Percentiles rank a stretch among this genome's conserved stretches.
phyloP scores from a whole-genome alignment of 768 basidiomycete species.

The Collybia nuda region DNA sequence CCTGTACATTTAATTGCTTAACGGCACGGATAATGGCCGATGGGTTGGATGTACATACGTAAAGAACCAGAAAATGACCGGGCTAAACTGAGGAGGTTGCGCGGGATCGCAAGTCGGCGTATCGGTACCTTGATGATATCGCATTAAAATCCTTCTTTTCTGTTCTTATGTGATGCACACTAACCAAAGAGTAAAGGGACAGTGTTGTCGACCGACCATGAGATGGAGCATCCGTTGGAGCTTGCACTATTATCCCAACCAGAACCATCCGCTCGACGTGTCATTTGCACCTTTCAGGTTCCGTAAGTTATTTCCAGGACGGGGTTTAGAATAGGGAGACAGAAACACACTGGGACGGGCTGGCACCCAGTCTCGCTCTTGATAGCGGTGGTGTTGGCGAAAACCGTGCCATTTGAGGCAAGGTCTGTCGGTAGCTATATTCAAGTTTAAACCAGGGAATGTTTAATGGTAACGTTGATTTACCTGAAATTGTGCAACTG shows the following conservation, averaged over 20 bases:
- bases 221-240: slow-evolving; percentile 38
- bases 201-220: slow-evolving; percentile 38
- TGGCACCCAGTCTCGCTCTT: slow-evolving; percentile 45
- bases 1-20: slow-evolving; percentile 11
- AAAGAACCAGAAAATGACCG: slow-evolving; percentile 61
- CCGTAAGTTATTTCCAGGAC: not conserved
- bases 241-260: slow-evolving; percentile 45
- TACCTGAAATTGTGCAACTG: slow-evolving; percentile 47
- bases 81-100: slow-evolving; percentile 38
- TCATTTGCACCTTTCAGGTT: slow-evolving; percentile 35
- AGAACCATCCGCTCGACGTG: slow-evolving; percentile 20
- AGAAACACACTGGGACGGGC: slow-evolving; percentile 30
- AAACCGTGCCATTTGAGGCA: slow-evolving; percentile 43
- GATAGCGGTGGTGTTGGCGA: slow-evolving; percentile 48
- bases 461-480: slow-evolving; percentile 4
- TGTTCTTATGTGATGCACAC: not conserved
- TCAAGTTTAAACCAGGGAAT: not conserved
- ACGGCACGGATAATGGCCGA: not conserved
- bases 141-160: not conserved
- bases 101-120: slow-evolving; percentile 22
- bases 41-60: slow-evolving; percentile 24
- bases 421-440: slow-evolving; percentile 35
- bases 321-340: not conserved
- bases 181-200: slow-evolving; percentile 43
- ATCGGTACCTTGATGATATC: slow-evolving; percentile 25